A percentile compares a stretch with the other conserved stretches of the same genome.
These are phyloP conservation scores for Vigna trinervia DNA, from an alignment of 306 rosid species.

Conservation along the genomic window DNA sequence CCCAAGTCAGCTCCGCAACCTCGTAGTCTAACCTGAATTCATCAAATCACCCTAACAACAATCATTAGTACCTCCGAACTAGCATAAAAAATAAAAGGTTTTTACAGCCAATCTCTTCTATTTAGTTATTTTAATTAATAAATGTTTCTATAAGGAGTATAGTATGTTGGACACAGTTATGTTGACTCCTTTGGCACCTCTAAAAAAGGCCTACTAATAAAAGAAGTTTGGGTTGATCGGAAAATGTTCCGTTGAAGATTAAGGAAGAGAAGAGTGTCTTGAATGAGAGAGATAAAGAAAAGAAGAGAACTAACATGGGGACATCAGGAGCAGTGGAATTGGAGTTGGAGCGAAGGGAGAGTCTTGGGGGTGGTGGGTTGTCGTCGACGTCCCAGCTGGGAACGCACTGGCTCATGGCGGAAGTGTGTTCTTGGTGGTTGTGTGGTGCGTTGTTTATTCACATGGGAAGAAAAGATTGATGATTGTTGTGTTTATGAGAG, in stretches of 20 bases:
- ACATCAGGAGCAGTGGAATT: slow-evolving; percentile 58
- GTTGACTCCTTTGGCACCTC: too few species aligned
- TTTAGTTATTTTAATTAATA: too few species aligned
- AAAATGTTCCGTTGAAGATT: too few species aligned
- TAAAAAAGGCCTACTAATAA: too few species aligned
- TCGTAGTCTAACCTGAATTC: slow-evolving; percentile 74
- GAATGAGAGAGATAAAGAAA: not conserved
- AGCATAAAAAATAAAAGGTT: not conserved
- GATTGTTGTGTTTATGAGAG: not conserved
- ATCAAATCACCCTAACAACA: not conserved
- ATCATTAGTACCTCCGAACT: not conserved
- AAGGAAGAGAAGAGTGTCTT: too few species aligned
- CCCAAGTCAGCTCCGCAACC: slow-evolving; percentile 92
- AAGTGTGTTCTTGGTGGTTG: not conserved
- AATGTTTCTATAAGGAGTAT: too few species aligned
- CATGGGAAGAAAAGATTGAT: slow-evolving; percentile 7
- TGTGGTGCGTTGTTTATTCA: not conserved
- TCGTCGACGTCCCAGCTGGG: slow-evolving; percentile 86
- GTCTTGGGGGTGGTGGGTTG: slow-evolving; percentile 39
- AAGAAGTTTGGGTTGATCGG: too few species aligned
- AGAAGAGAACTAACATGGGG: slow-evolving; percentile 51
- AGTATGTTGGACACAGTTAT: too few species aligned
- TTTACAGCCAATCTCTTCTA: not conserved
- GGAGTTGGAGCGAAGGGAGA: slow-evolving; percentile 61
- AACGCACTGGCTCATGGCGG: slow-evolving; percentile 77